Percentiles rank a stretch among this genome's conserved stretches.
These are phyloP conservation scores for Fusarium graminum DNA, from an alignment of 2,329 filamentous ascomycete species.

Conservation along the genomic window DNA sequence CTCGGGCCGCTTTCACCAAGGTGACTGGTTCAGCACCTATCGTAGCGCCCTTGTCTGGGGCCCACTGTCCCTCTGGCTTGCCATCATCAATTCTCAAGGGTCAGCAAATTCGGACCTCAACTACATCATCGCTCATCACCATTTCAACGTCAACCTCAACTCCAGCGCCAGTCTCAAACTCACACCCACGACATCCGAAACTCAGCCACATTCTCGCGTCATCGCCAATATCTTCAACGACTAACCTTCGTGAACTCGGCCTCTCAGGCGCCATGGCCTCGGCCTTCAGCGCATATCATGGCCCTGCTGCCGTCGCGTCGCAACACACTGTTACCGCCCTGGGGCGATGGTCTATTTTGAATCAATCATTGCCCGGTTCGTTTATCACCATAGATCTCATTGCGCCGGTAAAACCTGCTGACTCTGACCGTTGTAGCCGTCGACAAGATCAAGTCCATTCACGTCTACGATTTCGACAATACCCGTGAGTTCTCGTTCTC, in stretches of 20 bases:
- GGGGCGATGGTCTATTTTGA: conserved; percentile 85
- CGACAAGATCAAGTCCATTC: conserved; percentile 80
- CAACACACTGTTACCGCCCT: conserved; percentile 77
- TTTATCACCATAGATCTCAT: not conserved
- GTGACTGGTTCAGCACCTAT: not conserved
- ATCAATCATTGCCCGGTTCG: conserved; percentile 77
- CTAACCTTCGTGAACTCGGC: conserved; percentile 42
- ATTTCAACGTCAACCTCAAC: conserved; percentile 7
- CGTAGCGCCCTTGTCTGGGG: conserved; percentile 4
- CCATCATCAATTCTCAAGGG: conserved; percentile 12
- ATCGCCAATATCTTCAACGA: conserved; percentile 17
- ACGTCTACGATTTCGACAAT: conserved; percentile 99
- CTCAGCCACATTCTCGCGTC: conserved; percentile 45
- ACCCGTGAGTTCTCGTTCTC: conserved; percentile 71
- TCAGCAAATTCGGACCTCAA: conserved; percentile 40
- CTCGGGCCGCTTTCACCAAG: conserved; percentile 35
- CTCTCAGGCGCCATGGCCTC: conserved; percentile 56
- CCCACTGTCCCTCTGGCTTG: conserved; percentile 27
- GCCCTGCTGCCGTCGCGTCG: conserved; percentile 50
- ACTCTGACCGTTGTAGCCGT: conserved; percentile 59
- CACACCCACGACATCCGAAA: not conserved
- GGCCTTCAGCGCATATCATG: conserved; percentile 56
- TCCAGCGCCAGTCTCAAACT: not conserved
- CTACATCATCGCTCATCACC: conserved; percentile 34
- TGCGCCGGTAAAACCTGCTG: conserved; percentile 28